Base-by-base conservation (phyloP, 2,329 filamentous ascomycete species). In the Stemphylium beticola region DNA sequence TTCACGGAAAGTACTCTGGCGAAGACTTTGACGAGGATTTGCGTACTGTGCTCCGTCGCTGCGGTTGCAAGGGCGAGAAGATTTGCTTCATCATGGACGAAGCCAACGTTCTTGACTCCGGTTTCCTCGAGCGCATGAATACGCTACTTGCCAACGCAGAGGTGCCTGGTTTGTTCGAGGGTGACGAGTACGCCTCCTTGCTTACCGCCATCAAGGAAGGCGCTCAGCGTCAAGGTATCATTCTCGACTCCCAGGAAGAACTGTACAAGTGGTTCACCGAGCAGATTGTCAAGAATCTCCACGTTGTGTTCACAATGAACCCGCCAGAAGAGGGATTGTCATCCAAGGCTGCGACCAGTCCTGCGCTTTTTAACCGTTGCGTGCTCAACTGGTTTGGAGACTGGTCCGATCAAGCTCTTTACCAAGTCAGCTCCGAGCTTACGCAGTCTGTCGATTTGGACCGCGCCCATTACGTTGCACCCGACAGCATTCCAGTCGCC, bases 1-100 rank as follows among this genome's bases (percentile, higher is more conserved):
- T 99, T 0, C 95, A 99, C 70, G 95, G 95, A 62, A 97, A 93
- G 74, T 99, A 99, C 78, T 97, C 95, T 14, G 91, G 91, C 1
- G 95, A 98, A 73, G 95, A 99, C 78, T 99, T 99, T 72, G 95
- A 99, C 72, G 96, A 99, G 54, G 95, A 99, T 75, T 81, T 99
- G 32, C 87, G 96, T 62, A 93, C 93, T 72, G 95, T 99, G 8
- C 85, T 99, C 36, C 89, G 95, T 40, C 87, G 95, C 53, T 96
- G 92, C 66, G 95, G 95, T 60, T 98, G 93, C 81, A 97, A 97
- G 81, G 95, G 95, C 32, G 95, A 99, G 75, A 98, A 98, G 82
- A 96, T 99, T 43, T 99, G 96, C 79, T 99, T 99, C 82, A 97
- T 99, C 80, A 98, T 99, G 93, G 95, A 99, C 74, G 95, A 99